Conservation (phyloP, 192 early-diverging fungal genomes). For the Thamnidium elegans region DNA sequence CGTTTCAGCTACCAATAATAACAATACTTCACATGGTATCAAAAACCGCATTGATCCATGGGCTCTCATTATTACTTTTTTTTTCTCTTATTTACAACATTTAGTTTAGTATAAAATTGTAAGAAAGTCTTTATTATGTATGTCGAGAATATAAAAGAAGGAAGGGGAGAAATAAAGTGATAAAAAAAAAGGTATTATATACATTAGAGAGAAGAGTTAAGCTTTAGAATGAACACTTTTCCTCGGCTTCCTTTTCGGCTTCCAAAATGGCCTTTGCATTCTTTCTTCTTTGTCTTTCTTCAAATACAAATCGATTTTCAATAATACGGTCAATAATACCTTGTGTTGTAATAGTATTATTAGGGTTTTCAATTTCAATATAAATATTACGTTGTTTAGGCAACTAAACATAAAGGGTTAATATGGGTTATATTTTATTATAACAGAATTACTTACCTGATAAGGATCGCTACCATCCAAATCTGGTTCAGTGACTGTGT, state of each 20-base stretch:
- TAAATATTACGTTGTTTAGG: constrained; percentile 78
- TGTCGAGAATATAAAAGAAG: constrained; percentile 5
- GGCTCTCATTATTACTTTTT: too few species aligned
- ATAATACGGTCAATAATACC: constrained; percentile 89
- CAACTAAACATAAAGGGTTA: constrained; percentile 55
- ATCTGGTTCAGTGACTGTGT: constrained; percentile 62
- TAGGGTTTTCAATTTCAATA: constrained; percentile 73
- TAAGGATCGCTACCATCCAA: constrained; percentile 81
- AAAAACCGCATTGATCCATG: too few species aligned
- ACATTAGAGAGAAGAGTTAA: too few species aligned
- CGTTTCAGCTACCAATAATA: too few species aligned
- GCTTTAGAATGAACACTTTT: constrained; percentile 40
- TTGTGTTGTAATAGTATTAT: constrained; percentile 75
- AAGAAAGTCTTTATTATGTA: too few species aligned
- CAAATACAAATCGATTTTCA: constrained; percentile 58
- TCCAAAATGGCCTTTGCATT: constrained; percentile 66
- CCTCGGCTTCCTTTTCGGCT: constrained; percentile 59
- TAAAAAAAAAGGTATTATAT: not conserved
- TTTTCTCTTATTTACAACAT: too few species aligned
- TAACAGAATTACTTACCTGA: constrained; percentile 37
- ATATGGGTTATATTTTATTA: not conserved
- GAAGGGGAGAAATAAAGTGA: not conserved
- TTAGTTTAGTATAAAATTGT: too few species aligned
- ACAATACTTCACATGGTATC: too few species aligned
- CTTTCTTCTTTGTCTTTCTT: constrained; percentile 74